These are phyloP conservation scores for Ceratobasidium sp. DNA, from an alignment of 1,284 basidiomycete genomes.

Conservation along the genomic window DNA sequence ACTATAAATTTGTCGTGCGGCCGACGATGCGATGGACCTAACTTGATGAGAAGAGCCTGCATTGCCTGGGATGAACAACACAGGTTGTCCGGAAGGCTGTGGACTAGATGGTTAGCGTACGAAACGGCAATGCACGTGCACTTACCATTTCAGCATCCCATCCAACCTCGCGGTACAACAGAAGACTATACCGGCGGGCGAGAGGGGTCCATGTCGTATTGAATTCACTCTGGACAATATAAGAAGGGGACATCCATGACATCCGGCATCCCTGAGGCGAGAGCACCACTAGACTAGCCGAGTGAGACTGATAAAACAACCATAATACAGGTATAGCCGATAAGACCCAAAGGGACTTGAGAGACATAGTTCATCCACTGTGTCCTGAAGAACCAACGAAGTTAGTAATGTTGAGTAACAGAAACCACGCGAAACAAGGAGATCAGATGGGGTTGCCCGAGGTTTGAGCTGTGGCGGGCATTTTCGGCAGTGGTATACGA, in stretches of 20 bases:
- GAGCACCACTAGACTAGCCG: constrained; percentile 52
- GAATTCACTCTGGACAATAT: constrained; percentile 75
- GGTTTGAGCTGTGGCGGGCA: constrained; percentile 88
- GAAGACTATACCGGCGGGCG: constrained; percentile 82
- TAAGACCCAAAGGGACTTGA: constrained; percentile 13
- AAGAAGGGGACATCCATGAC: constrained; percentile 97
- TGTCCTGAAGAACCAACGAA: not conserved
- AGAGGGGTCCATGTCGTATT: constrained; percentile 76
- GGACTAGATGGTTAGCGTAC: constrained; percentile 8
- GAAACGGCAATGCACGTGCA: constrained; percentile 58
- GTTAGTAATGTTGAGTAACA: not conserved
- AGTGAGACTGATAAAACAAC: constrained; percentile 19
- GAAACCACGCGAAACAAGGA: constrained; percentile 3
- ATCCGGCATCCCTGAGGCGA: constrained; percentile 94
- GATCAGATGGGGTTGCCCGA: constrained; percentile 82
- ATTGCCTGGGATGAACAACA: constrained; percentile 97
- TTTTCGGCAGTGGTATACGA: constrained; percentile 85
- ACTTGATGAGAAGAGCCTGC: constrained; percentile 96
- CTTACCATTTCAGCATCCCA: constrained; percentile 73
- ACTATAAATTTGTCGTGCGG: constrained; percentile 81
- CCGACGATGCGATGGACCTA: constrained; percentile 93
- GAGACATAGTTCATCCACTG: not conserved
- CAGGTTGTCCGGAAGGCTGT: constrained; percentile 70
- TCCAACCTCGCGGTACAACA: constrained; percentile 91
- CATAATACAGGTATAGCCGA: constrained; percentile 25